These are phyloP conservation scores for Ramaria sp. DNA, from an alignment of 768 basidiomycete species.

Conservation along the genomic window DNA sequence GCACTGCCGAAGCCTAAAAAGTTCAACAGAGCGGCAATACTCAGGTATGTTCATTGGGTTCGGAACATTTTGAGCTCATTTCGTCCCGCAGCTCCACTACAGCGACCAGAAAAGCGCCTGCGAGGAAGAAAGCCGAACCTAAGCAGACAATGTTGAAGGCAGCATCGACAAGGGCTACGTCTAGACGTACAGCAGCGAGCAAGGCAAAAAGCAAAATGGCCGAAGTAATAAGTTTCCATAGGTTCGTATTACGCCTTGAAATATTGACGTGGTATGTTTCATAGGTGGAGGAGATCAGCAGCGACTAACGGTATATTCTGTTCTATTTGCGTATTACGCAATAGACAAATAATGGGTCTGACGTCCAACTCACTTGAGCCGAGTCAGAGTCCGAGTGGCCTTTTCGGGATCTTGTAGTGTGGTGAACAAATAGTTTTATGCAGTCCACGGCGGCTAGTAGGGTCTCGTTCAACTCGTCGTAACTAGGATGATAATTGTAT, in stretches of 20 bases:
- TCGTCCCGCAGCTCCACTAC: constrained; percentile 12
- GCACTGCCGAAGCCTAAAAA: constrained; percentile 40
- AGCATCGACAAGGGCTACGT: constrained; percentile 40
- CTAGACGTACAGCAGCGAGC: constrained; percentile 58
- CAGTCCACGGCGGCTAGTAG: no score
- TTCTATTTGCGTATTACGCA: no score
- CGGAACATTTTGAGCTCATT: neutral
- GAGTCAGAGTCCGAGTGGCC: no score
- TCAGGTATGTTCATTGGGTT: constrained; percentile 35
- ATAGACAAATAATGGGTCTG: neutral
- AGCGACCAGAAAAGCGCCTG: constrained; percentile 40
- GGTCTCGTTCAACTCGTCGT: no score
- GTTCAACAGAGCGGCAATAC: constrained; percentile 51
- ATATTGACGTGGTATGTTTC: no score
- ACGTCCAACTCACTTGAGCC: neutral
- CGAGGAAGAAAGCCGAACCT: constrained; percentile 29
- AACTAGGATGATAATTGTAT: no score
- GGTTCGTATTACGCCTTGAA: neutral
- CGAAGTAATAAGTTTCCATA: constrained; percentile 23
- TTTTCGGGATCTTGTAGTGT: no score
- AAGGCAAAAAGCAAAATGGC: constrained; percentile 56
- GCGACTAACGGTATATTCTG: neutral
- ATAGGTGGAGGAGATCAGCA: constrained; percentile 9
- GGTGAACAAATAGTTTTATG: no score
- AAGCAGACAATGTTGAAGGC: constrained; percentile 51